A percentile compares a stretch with the other conserved stretches of the same genome.
These are phyloP conservation scores for Phytophthora constricta DNA, from an alignment of 352 stramenopile genomes.

Conservation along the genomic window DNA sequence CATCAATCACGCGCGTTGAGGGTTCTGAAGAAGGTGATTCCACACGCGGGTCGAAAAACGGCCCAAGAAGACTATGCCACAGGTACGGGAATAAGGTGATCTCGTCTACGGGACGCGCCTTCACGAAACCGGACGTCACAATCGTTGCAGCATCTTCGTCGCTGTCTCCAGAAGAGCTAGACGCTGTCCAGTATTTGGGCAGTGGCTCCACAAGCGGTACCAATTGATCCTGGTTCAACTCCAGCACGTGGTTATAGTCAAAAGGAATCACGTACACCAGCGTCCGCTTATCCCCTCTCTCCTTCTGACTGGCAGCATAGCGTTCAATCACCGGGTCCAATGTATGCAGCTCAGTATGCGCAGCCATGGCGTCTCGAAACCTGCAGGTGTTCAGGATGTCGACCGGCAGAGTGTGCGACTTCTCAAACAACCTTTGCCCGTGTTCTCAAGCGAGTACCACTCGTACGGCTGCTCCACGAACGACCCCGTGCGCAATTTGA, in stretches of 20 bases:
- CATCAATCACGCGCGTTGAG: slow-evolving; percentile 37
- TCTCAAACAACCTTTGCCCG: slow-evolving; percentile 47
- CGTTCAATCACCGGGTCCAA: slow-evolving; percentile 41
- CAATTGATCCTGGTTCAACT: slow-evolving; percentile 41
- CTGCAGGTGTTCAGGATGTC: slow-evolving; percentile 52
- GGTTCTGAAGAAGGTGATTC: slow-evolving; percentile 11
- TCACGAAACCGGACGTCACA: slow-evolving; percentile 35
- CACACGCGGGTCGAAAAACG: slow-evolving; percentile 48
- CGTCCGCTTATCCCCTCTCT: slow-evolving; percentile 15
- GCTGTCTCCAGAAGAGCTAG: slow-evolving; percentile 20
- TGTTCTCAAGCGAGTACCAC: slow-evolving; percentile 60
- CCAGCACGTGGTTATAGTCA: slow-evolving; percentile 44
- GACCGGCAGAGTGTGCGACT: slow-evolving; percentile 29
- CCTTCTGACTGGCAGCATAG: slow-evolving; percentile 11
- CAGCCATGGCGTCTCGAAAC: slow-evolving; percentile 37
- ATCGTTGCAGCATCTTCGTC: slow-evolving; percentile 10
- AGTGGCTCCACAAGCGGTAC: slow-evolving; percentile 31
- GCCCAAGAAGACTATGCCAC: slow-evolving; percentile 63
- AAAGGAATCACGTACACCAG: slow-evolving; percentile 65
- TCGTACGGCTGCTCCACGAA: slow-evolving; percentile 60
- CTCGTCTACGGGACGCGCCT: slow-evolving; percentile 48
- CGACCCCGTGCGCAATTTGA: slow-evolving; percentile 58
- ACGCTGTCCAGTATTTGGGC: slow-evolving; percentile 20
- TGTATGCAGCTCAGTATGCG: slow-evolving; percentile 24
- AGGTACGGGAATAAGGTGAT: slow-evolving; percentile 67